Conservation (phyloP, 2,329 filamentous ascomycete genomes). For the Aspergillus awamori region DNA sequence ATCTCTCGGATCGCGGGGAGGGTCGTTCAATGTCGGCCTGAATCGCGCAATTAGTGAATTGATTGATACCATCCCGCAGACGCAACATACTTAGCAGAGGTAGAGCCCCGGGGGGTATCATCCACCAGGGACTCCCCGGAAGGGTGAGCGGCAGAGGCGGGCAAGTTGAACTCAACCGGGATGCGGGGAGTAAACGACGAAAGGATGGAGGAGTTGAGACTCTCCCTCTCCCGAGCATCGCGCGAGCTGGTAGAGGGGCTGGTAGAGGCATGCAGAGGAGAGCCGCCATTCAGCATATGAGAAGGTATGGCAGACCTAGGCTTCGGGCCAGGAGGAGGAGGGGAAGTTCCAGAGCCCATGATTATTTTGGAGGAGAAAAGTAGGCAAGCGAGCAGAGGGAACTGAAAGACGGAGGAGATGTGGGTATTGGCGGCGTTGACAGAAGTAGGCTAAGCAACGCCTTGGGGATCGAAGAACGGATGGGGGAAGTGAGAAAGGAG, state of each 20-base stretch:
- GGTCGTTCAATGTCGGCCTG: slow-evolving; percentile 47
- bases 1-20: slow-evolving; percentile 58
- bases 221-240: slow-evolving; percentile 60
- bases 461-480: not conserved
- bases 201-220: slow-evolving; percentile 61
- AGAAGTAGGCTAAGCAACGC: not conserved
- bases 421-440: not conserved
- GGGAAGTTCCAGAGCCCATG: slow-evolving; percentile 53
- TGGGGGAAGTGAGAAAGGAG: not conserved
- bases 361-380: slow-evolving; percentile 37
- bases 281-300: slow-evolving; percentile 59
- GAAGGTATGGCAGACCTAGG: slow-evolving; percentile 58
- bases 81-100: slow-evolving; percentile 29
- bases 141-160: slow-evolving; percentile 21
- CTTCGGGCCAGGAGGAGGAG: slow-evolving; percentile 47
- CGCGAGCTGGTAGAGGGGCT: slow-evolving; percentile 51
- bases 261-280: slow-evolving; percentile 54
- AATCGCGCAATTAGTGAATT: not conserved
- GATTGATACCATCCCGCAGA: not conserved
- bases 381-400: not conserved
- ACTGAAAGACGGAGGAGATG: not conserved
- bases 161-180: slow-evolving; percentile 34
- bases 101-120: slow-evolving; percentile 22
- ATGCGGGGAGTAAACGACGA: slow-evolving; percentile 55
- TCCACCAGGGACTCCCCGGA: slow-evolving; percentile 23